A percentile compares a stretch with the other conserved stretches of the same genome.
phyloP scores from a whole-genome alignment of 305 asterid species.

The Fraxinus sp. region DNA sequence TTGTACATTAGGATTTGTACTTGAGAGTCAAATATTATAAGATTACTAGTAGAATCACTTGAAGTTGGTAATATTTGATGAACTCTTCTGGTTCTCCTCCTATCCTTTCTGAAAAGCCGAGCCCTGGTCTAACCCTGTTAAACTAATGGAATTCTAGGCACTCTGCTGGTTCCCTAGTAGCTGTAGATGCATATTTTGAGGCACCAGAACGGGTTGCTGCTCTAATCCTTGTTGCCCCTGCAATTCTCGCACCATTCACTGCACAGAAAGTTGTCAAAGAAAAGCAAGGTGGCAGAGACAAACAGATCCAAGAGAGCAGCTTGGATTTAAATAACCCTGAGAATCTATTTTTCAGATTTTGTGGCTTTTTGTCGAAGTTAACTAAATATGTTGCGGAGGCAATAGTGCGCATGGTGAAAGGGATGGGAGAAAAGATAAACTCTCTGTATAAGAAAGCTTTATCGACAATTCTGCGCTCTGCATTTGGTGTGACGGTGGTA shows the following conservation, averaged over 20 bases:
- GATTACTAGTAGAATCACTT: constrained; percentile 24
- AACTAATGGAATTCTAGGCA: constrained; percentile 58
- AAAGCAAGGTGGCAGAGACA: constrained; percentile 34
- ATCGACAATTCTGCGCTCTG: constrained; percentile 70
- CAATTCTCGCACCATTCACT: constrained; percentile 69
- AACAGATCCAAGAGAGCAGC: constrained; percentile 39
- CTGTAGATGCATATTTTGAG: constrained; percentile 84
- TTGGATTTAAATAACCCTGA: constrained; percentile 30
- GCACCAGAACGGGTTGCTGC: constrained; percentile 95
- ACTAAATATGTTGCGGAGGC: constrained; percentile 40
- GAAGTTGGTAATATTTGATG: constrained; percentile 23
- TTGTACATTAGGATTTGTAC: not conserved
- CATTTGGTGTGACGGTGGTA: constrained; percentile 75
- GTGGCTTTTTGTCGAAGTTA: constrained; percentile 41
- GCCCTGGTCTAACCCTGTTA: not conserved
- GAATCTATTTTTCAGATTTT: constrained; percentile 40
- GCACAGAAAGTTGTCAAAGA: constrained; percentile 30
- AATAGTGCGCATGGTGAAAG: constrained; percentile 38
- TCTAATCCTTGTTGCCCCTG: constrained; percentile 87
- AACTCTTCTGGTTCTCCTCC: not conserved
- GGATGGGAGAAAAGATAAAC: constrained; percentile 61
- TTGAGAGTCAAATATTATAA: not conserved
- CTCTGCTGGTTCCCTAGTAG: constrained; percentile 93
- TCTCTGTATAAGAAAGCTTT: constrained; percentile 63
- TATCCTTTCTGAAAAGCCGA: not conserved